Evolutionary conservation across 352 stramenopile species (phyloP), one percentile per base, ranked within the genome.

Genomic region (Pythium brassicae): DNA sequence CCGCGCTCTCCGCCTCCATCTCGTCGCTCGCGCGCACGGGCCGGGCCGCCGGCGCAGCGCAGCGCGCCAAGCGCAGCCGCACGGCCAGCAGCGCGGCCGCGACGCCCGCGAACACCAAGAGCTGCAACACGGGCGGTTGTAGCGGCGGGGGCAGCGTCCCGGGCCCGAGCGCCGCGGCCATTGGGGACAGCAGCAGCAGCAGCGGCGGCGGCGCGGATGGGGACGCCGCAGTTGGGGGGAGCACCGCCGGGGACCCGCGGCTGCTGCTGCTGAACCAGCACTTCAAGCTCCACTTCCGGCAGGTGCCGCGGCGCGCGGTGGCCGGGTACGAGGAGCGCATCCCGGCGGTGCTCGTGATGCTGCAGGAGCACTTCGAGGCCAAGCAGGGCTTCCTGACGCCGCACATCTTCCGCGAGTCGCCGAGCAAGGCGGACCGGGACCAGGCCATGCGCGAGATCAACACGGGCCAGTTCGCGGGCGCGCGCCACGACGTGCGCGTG

Each of bases 331-430:
- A 78, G 1, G 83, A 94, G 19, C 69, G 85, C 32, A 76, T 97
- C 22, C 88, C 88, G 11, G 84, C 83, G 4, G 85, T 97, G 52
- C 66, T 97, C 11, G 66, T 91, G 50, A 93, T 97, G 83, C 72
- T 97, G 34, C 72, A 88, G 34, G 76, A 94, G 22, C 72, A 93
- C 50, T 92, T 97, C 39, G 44, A 86, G 22, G 61, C 66, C 9
- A 86, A 92, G 53, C 50, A 80, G 26, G 88, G 88, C 32, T 73
- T 78, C 53, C 45, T 82, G 1, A 57, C 74, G 11, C 82, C 88
- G 23, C 82, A 95, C 43, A 94, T 97, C 49, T 97, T 97, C 63
- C 78, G 88, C 11, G 79, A 96, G 49, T 94, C 86, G 22, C 86
- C 88, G 11, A 91, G 76, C 63, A 94, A 94, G 54, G 70, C 71